Evolutionary conservation across 495 filamentous ascomycete genomes (phyloP), one percentile per base, ranked within the genome.

Genomic region (Cetradonia linearis): DNA sequence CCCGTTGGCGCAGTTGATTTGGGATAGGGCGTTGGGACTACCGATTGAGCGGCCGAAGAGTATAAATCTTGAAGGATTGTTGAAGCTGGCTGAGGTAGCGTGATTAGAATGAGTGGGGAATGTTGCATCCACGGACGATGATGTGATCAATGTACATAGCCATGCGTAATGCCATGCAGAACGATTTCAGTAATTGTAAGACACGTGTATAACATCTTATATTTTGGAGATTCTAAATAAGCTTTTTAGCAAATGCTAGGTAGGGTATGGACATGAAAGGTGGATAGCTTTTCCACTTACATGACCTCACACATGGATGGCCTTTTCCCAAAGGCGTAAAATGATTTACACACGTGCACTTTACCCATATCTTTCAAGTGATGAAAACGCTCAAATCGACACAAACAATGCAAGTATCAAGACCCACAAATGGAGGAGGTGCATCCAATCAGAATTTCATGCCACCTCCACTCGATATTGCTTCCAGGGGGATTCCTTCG

Each of bases 11-110:
- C 93, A 98, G 73, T 77, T 98, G 62, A 86, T 98, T 69, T 97
- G 93, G 93, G 93, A 96, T 73, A 81, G 93, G 8, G 93, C 90
- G 18, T 73, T 98, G 59, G 93, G 93, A 28, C 74, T 97, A 67
- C 93, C 93, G n/a, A 98, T 98, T 72, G 93, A 98, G 83, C 76
- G 93, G 65, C 92, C 92, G 42, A 98, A 98, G 84, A 95, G 89
- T 73, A 92, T 96, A 70, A 89, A 95, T 75, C 76, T 98, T 62
- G 74, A 86, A 70, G 91, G 91, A 16, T 72, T 96, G 61, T 67
- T 95, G 63, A 85, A 85, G 72, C 27, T 66, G 46, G 66, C 58
- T 16, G 62, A 68, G 63, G 71, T 50, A 65, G 70, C 54, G 23
- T 60, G 14, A 23, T 5, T 27, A 48, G 30, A 37, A 2, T 27